These are phyloP conservation scores for Plasmodium fragile DNA, from an alignment of 169 alveolate genomes.

Conservation along the genomic window DNA sequence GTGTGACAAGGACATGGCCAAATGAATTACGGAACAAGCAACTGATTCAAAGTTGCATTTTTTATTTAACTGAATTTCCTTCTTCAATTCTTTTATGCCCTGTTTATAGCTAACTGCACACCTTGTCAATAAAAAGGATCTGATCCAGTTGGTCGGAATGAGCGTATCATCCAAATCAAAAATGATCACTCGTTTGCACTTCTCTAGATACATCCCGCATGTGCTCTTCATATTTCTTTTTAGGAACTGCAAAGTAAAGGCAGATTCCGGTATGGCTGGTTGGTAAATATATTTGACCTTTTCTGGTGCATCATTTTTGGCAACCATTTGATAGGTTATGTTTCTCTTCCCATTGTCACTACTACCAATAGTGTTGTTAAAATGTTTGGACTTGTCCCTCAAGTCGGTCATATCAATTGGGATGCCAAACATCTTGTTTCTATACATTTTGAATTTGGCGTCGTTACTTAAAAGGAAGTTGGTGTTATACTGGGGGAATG, in stretches of 20 bases:
- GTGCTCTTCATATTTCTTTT: slow-evolving; percentile 2
- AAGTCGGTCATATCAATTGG: not conserved
- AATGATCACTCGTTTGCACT: slow-evolving; percentile 71
- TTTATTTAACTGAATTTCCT: slow-evolving; percentile 82
- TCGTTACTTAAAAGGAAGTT: not conserved
- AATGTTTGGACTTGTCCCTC: slow-evolving; percentile 4
- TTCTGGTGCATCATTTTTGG: not conserved
- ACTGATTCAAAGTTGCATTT: slow-evolving; percentile 78
- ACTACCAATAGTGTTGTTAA: slow-evolving; percentile 4
- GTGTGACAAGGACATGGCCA: slow-evolving; percentile 80
- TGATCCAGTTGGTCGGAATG: slow-evolving; percentile 89
- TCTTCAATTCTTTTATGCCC: slow-evolving; percentile 74
- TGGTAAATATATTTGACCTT: not conserved
- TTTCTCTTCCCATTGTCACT: not conserved
- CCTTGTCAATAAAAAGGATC: slow-evolving; percentile 65
- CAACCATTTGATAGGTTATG: not conserved
- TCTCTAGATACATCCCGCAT: slow-evolving; percentile 31
- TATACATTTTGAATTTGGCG: slow-evolving; percentile 6
- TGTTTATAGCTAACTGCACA: slow-evolving; percentile 63
- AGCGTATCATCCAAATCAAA: slow-evolving; percentile 89
- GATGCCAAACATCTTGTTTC: slow-evolving; percentile 8
- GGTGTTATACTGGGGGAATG: not conserved
- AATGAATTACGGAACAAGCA: slow-evolving; percentile 76
- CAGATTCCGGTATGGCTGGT: not conserved
- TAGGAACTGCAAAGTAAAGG: not conserved